A percentile compares a stretch with the other conserved stretches of the same genome.
Conservation (phyloP, 2,329 filamentous ascomycete genomes). For the Capronia epimyces region DNA sequence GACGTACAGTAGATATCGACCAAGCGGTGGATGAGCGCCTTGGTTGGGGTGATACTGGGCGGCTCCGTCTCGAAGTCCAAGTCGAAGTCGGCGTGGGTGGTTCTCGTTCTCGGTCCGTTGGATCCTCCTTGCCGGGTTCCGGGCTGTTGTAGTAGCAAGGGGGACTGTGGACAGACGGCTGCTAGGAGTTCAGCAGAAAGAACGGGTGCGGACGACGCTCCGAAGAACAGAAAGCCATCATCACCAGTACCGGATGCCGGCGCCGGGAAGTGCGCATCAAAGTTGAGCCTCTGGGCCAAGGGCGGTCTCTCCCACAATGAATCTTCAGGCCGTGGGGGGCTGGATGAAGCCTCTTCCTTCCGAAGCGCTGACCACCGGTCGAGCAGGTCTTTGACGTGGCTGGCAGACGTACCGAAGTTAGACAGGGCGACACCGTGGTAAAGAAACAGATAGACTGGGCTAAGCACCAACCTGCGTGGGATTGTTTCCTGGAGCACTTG, state of each 20-base stretch:
- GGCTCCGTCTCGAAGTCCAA: neutral
- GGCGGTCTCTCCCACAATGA: neutral
- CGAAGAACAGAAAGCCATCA: neutral
- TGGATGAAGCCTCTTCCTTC: neutral
- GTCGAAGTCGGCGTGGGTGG: too few species aligned
- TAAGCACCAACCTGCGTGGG: neutral
- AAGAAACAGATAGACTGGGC: neutral
- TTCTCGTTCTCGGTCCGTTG: too few species aligned
- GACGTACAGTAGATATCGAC: neutral
- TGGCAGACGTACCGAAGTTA: neutral
- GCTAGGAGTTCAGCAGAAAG: neutral
- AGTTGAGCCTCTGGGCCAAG: neutral
- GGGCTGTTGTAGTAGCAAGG: neutral
- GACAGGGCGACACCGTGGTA: neutral
- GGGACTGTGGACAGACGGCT: neutral
- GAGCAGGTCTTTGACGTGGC: constrained; percentile 1
- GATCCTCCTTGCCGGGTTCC: neutral
- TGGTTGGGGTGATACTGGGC: neutral
- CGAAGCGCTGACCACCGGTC: neutral
- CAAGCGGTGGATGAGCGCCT: neutral
- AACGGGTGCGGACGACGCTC: neutral
- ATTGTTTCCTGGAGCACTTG: neutral
- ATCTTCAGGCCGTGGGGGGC: neutral
- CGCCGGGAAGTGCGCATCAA: constrained; percentile 1
- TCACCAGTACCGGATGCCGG: neutral